Conservation (phyloP, 148 eudicot genomes). For the Rheum nobile region DNA sequence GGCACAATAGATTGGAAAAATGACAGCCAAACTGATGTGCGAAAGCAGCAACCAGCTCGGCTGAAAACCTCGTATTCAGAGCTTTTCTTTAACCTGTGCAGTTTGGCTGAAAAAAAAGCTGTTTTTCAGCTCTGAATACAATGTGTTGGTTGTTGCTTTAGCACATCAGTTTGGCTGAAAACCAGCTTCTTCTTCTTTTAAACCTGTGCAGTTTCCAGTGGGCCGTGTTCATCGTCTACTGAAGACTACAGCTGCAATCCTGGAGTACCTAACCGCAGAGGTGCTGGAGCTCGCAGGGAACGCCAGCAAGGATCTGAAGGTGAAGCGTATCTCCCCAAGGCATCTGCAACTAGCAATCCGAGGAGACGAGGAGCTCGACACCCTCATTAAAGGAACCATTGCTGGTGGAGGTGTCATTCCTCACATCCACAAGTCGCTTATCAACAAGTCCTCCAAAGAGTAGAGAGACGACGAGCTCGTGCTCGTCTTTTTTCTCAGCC, state of each 20-base stretch:
- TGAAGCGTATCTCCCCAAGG: constrained; percentile 61
- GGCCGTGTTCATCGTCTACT: constrained; percentile 57
- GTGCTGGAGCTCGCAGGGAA: constrained; percentile 55
- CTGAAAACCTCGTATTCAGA: no score
- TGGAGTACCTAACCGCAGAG: constrained; percentile 60
- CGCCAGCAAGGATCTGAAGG: constrained; percentile 58
- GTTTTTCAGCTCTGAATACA: no score
- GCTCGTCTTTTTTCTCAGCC: background rate
- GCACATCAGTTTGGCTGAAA: no score
- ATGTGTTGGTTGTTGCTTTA: no score
- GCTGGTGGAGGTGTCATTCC: constrained; percentile 66
- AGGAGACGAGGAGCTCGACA: constrained; percentile 62
- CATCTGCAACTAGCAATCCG: constrained; percentile 60
- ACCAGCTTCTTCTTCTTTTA: background rate
- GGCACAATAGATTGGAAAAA: no score
- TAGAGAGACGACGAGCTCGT: constrained; percentile 7
- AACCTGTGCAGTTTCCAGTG: constrained; percentile 43
- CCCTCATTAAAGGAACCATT: constrained; percentile 65
- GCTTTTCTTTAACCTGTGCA: no score
- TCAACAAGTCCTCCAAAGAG: constrained; percentile 58
- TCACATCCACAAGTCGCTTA: constrained; percentile 57
- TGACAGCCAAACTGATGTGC: no score
- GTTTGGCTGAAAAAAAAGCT: no score
- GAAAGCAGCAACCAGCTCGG: no score
- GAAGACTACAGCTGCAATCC: constrained; percentile 46